These are phyloP conservation scores for Taiozyma sp. DNA, from an alignment of 1,139 yeast species.

Conservation along the genomic window DNA sequence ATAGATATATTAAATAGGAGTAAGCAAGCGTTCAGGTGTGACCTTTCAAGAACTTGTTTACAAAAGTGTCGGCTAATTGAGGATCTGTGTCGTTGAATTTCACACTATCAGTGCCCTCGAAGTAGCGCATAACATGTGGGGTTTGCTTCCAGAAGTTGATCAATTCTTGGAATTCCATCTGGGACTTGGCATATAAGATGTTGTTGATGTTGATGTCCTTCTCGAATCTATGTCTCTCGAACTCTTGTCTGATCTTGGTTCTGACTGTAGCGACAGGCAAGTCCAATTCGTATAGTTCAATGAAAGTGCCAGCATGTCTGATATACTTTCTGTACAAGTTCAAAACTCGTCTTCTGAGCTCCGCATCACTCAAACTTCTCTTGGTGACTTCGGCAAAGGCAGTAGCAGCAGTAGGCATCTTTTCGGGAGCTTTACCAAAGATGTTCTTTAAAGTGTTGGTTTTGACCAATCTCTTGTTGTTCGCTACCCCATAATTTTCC, in stretches of 20 bases:
- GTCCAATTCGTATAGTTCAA: conserved; percentile 71
- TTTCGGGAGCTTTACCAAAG: not conserved
- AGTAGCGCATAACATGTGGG: conserved; percentile 79
- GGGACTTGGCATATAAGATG: conserved; percentile 73
- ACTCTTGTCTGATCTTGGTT: conserved; percentile 84
- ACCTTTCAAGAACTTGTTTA: conserved; percentile 74
- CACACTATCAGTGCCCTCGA: conserved; percentile 58
- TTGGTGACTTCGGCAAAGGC: conserved; percentile 82
- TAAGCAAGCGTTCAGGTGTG: conserved; percentile 1
- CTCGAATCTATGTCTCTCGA: conserved; percentile 78
- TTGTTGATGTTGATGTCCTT: conserved; percentile 60
- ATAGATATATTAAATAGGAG: conserved; percentile 2
- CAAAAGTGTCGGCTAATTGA: conserved; percentile 47
- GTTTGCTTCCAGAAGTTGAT: conserved; percentile 90
- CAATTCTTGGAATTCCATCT: conserved; percentile 87
- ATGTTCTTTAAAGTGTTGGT: not conserved
- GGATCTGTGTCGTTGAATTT: conserved; percentile 27
- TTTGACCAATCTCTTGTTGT: not conserved
- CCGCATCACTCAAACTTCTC: conserved; percentile 55
- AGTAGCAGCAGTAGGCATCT: conserved; percentile 64
- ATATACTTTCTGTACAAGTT: conserved; percentile 68
- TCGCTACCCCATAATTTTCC: not conserved
- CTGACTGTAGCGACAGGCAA: conserved; percentile 78
- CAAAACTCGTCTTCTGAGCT: conserved; percentile 59
- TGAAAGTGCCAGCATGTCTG: conserved; percentile 57